Base-by-base conservation (phyloP, 106 monocot genomes). In the Dendrobium nobile region DNA sequence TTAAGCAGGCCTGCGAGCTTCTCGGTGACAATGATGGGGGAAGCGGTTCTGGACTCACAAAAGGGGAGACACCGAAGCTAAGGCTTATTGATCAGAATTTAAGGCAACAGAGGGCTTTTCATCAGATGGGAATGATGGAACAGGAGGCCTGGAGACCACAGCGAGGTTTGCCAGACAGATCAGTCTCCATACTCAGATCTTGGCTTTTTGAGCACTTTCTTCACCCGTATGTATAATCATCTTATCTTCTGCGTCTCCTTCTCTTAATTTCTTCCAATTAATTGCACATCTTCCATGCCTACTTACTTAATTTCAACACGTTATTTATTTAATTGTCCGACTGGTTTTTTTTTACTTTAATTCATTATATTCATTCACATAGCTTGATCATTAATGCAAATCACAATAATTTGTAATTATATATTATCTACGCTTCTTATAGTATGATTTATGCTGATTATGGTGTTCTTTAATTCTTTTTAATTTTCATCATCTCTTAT, bases 121-220 rank as follows among this genome's bases (percentile, higher is more conserved):
- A 93, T 72, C 98, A 98, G 85, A 91, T 93, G 90, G 95, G 95
- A 41, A 94, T 94, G 81, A 88, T 91, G 88, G 98, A 98, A 81
- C 98, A 98, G 67, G 95, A 92, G 64, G 95, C 95, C 0, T 98
- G 98, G 98, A 70, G 98, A 47, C 98, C 98, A 7, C 98, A 98
- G 84, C 87, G 98, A 6, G 94, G 98, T 4, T 82, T 98, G 47
- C 98, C 98, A 0, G 98, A 98, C 44, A 85, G 95, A 10, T 98
- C 98, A 0, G 98, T 98, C 33, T 91, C 83, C 72, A 85, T 95
- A 44, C 67, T 98, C 41, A 73, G 98, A 20, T 82, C 91, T 17
- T 98, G 98, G 98, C 98, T 98, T 37, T 98, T 98, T 40, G 95
- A 98, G 84, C 98, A 98, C 85, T 98, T 98, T 85, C 95, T 98